Evolutionary conservation across 805 yeast genomes (phyloP), one percentile per base, ranked within the genome.

Genomic region (Tetrapisispora pingtungensis): DNA sequence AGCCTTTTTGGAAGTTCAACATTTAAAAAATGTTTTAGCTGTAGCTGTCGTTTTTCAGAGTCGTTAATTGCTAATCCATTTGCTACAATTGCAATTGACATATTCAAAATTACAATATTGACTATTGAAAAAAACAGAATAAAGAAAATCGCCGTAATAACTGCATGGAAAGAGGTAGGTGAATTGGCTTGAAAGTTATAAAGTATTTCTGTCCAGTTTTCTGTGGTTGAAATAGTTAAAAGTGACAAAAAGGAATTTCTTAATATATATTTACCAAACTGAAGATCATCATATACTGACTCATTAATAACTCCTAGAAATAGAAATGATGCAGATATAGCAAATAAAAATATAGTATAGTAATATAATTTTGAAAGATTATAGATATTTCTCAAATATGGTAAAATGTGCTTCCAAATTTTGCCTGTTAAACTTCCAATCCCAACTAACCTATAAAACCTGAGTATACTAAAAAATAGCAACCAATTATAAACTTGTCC

Each of bases 191-290:
- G 37, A 18, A 40, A 18, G 10, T 17, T 27, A 26, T 40, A 40
- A n/a, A 40, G 15, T 8, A 14, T 33, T 8, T 40, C 37, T 15
- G 43, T 40, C 43, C 43, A 40, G 17, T 40, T 40, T 33, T 40
- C 43, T 13, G 37, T 40, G 4, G 43, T 32, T 6, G 43, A 15
- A 26, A 40, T 33, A 5, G 33, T 40, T 10, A 33, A 19, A 18
- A 40, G 13, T 3, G 43, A 40, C 4, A 40, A 6, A 33, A 40
- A 40, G 2, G 37, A 24, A 40, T 40, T 33, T 26, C 31, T 15
- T 26, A 40, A 18, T n/a, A 33, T 17, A 34, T 31, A 40, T 4
- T 7, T 24, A 14, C 43, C 37, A 33, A 40, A 40, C 18, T 33
- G 37, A 7, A 40, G 10, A 5, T 26, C 31, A 24, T 33, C 37